Base-by-base conservation (phyloP, 192 early-diverging fungal species). In the Backusella tuberculispora region DNA sequence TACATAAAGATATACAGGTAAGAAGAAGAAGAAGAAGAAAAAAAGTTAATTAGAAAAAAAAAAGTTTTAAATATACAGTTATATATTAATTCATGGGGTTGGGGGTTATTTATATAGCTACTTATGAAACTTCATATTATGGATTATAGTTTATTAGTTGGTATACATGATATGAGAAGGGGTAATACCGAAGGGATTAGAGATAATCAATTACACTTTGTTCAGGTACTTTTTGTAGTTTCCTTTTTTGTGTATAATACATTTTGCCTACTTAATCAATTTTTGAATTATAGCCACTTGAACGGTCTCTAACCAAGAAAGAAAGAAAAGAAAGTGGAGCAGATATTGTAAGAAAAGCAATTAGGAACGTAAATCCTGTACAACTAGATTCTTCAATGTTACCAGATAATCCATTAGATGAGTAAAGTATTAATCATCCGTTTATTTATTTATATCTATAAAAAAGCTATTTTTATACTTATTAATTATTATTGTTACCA, bases 101-200 rank as follows among this genome's bases (percentile, higher is more conserved):
- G 29, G 29, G 29, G 29, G 29, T 34, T 34, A 34, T 34, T 34
- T 34, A 85, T 40, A 40, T 89, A 88, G 77, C 82, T 98, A 60
- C 81, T 91, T 63, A 82, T 87, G 37, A 85, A 87, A 45, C 83
- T 94, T 24, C 90, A 94, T 66, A 98, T 99, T 69, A 99, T 99
- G 97, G 97, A 99, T 83, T 99, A 99, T 83, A 97, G 95, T 69
- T 86, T 99, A 64, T 83, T 99, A 15, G 81, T 99, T 67, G 97
- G 97, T 14, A 88, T 95, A 46, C 96, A 98, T 76, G 94, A 99
- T 75, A 83, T 93, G 41, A 86, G 87, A 34, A 87, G 91, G 21
- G 95, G 95, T 42, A 97, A 98, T 79, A 87, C 84, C n/a, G 91
- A 95, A 74, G 94, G 94, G 75, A 95, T 98, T 73, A 91, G 97